Conservation (phyloP, 805 yeast genomes). For the Wickerhamomyces alni region DNA sequence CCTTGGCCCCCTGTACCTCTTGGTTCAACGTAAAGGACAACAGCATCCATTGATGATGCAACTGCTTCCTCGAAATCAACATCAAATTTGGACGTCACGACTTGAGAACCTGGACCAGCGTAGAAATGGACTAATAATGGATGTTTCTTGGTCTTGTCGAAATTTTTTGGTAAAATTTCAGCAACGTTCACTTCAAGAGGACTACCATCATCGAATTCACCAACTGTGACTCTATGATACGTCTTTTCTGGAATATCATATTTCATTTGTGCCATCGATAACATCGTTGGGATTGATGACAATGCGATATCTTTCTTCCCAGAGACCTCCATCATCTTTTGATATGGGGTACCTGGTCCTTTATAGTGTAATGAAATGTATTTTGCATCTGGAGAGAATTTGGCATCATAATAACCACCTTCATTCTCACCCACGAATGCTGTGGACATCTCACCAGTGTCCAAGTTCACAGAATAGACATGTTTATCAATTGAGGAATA, state of each 20-base stretch:
- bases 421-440: no score
- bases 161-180: conserved; percentile 72
- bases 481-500: conserved; percentile 35
- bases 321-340: conserved; percentile 53
- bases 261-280: conserved; percentile 10
- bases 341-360: conserved; percentile 79
- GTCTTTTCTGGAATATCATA: conserved; percentile 51
- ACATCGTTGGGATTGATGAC: conserved; percentile 7
- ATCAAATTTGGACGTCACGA: conserved; percentile 53
- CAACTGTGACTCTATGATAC: conserved; percentile 41
- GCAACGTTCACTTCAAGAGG: conserved; percentile 49
- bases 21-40: conserved; percentile 93
- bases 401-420: conserved; percentile 58
- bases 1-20: conserved; percentile 95
- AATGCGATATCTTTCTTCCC: neutral
- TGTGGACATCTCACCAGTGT: conserved; percentile 27
- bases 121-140: conserved; percentile 91
- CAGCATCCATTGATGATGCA: conserved; percentile 70
- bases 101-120: conserved; percentile 95
- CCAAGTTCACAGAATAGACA: conserved; percentile 14
- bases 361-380: conserved; percentile 57
- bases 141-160: conserved; percentile 48
- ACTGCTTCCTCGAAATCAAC: conserved; percentile 67
- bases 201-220: conserved; percentile 39
- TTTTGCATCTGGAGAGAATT: conserved; percentile 70